These are phyloP conservation scores for Diospyros lotus DNA, from an alignment of 148 eudicot genomes.

Conservation along the genomic window DNA sequence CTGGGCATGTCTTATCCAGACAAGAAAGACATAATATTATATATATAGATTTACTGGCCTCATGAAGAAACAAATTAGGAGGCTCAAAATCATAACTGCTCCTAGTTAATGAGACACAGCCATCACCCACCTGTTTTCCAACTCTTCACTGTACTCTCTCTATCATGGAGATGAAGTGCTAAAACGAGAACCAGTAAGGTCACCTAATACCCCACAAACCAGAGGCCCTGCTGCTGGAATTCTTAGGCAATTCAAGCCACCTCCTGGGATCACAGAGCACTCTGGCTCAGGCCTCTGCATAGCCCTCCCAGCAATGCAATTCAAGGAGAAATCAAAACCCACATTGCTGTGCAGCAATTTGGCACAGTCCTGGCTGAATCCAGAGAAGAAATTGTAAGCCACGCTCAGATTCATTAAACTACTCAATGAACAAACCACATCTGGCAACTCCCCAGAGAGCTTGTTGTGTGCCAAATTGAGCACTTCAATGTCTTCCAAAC, in stretches of 20 bases:
- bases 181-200: conserved; percentile 1
- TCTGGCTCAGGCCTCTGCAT: conserved; percentile 73
- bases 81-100: background rate
- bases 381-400: conserved; percentile 69
- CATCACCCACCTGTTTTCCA: conserved; percentile 7
- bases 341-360: conserved; percentile 37
- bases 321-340: conserved; percentile 62
- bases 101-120: conserved; percentile 9
- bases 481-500: conserved; percentile 58
- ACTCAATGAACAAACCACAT: conserved; percentile 55
- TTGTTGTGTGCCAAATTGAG: conserved; percentile 65
- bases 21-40: conserved; percentile 1
- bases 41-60: background rate
- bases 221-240: conserved; percentile 53
- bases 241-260: conserved; percentile 43
- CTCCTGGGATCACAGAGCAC: conserved; percentile 49
- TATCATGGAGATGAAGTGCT: conserved; percentile 36
- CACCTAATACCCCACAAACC: conserved; percentile 56
- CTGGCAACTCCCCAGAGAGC: conserved; percentile 68
- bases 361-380: conserved; percentile 55
- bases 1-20: conserved; percentile 9
- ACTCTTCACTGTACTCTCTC: background rate
- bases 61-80: conserved; percentile 5
- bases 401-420: conserved; percentile 60
- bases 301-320: conserved; percentile 62